A percentile compares a stretch with the other conserved stretches of the same genome.
These are phyloP conservation scores for Picea glauca DNA, from an alignment of 75 land plant genomes.

Conservation along the genomic window DNA sequence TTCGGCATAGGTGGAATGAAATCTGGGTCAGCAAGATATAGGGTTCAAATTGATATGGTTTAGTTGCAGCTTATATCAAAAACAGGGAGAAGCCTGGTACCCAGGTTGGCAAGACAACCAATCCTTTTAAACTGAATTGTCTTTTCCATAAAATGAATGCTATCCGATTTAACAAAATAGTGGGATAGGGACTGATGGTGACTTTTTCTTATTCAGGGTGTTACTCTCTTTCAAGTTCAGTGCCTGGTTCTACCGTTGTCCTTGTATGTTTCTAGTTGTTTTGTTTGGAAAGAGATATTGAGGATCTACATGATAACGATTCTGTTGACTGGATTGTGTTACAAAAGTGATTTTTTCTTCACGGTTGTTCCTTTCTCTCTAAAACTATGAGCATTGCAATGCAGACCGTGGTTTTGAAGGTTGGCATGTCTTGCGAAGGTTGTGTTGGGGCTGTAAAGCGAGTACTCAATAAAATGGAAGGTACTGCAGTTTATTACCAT, in stretches of 20 bases:
- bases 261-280: neutral
- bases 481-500: slow-evolving; percentile 25
- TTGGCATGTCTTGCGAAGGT: slow-evolving; percentile 89
- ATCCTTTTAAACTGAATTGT: neutral
- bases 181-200: neutral
- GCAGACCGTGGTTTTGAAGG: slow-evolving; percentile 91
- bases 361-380: neutral
- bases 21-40: no score
- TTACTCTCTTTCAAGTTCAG: neutral
- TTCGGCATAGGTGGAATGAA: no score
- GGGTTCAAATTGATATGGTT: neutral
- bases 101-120: neutral
- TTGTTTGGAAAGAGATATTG: neutral
- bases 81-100: neutral
- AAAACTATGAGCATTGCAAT: slow-evolving; percentile 2
- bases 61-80: neutral
- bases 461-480: slow-evolving; percentile 82
- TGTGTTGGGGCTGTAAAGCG: slow-evolving; percentile 86
- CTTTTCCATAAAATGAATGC: neutral
- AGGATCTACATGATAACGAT: neutral
- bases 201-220: neutral
- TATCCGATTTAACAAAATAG: neutral
- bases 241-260: neutral
- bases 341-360: neutral
- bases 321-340: neutral